Percentiles rank a stretch among this genome's conserved stretches.
Evolutionary conservation across 2,329 filamentous ascomycete genomes (phyloP).

Genomic region (Aspergillus fructus): DNA sequence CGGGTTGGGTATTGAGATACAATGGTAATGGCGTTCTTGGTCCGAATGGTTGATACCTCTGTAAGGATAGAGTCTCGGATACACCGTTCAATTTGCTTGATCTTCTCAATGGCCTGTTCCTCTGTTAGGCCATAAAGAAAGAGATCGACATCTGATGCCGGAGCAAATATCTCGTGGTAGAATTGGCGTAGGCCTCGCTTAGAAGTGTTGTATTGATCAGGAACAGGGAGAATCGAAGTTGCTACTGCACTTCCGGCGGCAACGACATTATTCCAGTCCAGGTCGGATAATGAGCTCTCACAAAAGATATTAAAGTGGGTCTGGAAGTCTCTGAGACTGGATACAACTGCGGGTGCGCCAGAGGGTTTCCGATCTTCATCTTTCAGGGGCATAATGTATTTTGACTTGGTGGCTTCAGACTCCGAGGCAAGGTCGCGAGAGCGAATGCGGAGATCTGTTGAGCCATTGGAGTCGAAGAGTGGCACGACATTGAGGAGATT

Average conservation of each 20-base stretch:
- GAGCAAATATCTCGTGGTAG: slow-evolving; percentile 78
- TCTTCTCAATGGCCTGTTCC: slow-evolving; percentile 76
- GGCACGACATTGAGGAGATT: slow-evolving; percentile 37
- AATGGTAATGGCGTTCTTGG: slow-evolving; percentile 85
- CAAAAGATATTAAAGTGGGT: slow-evolving; percentile 80
- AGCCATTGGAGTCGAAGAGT: slow-evolving; percentile 28
- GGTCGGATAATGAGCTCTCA: slow-evolving; percentile 70
- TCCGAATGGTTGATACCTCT: slow-evolving; percentile 81
- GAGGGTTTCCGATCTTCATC: slow-evolving; percentile 59
- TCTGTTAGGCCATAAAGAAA: slow-evolving; percentile 80
- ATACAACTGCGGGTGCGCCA: slow-evolving; percentile 67
- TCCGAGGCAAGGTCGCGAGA: slow-evolving; percentile 35
- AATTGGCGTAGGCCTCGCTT: slow-evolving; percentile 66
- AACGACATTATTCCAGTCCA: slow-evolving; percentile 81
- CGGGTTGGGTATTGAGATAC: slow-evolving; percentile 79
- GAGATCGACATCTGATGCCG: slow-evolving; percentile 82
- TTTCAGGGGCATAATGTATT: slow-evolving; percentile 35
- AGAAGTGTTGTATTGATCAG: slow-evolving; percentile 58
- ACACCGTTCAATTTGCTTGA: slow-evolving; percentile 74
- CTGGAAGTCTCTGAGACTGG: slow-evolving; percentile 68
- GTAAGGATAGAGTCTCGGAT: slow-evolving; percentile 74
- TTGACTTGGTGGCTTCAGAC: slow-evolving; percentile 27
- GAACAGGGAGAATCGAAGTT: slow-evolving; percentile 73
- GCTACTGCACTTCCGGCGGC: slow-evolving; percentile 79
- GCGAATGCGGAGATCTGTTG: slow-evolving; percentile 27